A percentile compares a stretch with the other conserved stretches of the same genome.
These are phyloP conservation scores for Geotrichum candidum DNA, from an alignment of 1,139 yeast genomes.

Conservation along the genomic window DNA sequence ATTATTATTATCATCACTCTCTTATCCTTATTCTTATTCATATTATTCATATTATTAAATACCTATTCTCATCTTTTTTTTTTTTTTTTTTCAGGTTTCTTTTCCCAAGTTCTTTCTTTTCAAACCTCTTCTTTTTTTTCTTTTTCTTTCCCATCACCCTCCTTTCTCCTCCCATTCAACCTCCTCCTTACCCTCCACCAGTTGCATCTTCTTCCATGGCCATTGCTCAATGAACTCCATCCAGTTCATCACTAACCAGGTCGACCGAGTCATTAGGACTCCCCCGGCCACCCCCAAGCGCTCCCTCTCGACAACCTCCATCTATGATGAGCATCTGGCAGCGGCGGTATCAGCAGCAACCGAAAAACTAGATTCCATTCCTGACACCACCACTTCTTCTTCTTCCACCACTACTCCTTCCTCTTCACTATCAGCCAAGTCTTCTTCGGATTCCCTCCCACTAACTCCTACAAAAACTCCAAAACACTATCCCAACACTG, in stretches of 20 bases:
- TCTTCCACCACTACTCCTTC: neutral
- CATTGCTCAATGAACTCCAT: constrained; percentile 28
- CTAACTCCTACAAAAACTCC: neutral
- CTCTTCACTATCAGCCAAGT: neutral
- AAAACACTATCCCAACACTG: neutral
- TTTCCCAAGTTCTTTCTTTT: neutral
- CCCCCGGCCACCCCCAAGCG: constrained; percentile 18
- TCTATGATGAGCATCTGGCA: neutral
- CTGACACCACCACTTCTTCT: neutral
- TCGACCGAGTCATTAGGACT: constrained; percentile 30
- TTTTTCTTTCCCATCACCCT: neutral
- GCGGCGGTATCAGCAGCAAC: neutral
- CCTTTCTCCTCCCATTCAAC: neutral
- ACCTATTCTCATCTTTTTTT: neutral
- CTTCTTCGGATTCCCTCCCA: neutral
- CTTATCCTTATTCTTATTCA: no score
- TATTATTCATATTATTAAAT: no score
- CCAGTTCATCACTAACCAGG: constrained; percentile 31
- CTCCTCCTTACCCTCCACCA: neutral
- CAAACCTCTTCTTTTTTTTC: neutral
- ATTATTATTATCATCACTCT: neutral
- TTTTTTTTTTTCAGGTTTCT: neutral
- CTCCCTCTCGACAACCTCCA: constrained; percentile 10
- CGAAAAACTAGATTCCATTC: neutral
- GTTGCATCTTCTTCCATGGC: neutral